Evolutionary conservation across 805 yeast species (phyloP), one percentile per base, ranked within the genome.

Genomic region (Candida corydali): DNA sequence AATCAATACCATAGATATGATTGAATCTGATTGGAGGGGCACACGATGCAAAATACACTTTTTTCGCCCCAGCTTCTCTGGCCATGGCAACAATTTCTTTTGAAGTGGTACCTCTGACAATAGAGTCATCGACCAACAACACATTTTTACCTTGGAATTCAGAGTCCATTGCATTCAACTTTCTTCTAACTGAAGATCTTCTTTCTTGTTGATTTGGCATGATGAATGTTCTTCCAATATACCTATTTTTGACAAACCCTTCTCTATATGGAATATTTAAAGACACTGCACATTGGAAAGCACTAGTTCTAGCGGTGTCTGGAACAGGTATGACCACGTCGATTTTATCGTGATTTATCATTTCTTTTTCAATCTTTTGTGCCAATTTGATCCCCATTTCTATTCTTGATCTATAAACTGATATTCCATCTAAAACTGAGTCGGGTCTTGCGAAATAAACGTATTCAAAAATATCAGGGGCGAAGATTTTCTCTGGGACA

Each of bases 391-490:
- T 80, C 51, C 98, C 98, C 98, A 93, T 93, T 45, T 79, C 87
- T 43, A 93, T 73, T 59, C 98, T 80, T 24, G 95, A 82, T 50
- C 89, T 80, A 63, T 93, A 93, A 15, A 93, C 98, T 12, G 95
- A 84, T 31, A 93, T 84, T n/a, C 98, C 98, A 60, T 93, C 98
- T 43, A 89, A 63, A 19, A 93, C 95, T 28, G 95, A 82, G 59
- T 93, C 98, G 0, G 98, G 97, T 57, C 98, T 80, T 12, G 98
- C 98, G 69, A 93, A 93, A 65, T 93, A 93, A 31, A 93, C 98
- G 58, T 89, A 93, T 64, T 93, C 98, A 52, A 93, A 93, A 44
- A 93, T 80, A 65, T 94, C 98, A 6, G 98, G 98, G 11, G 96
- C 81, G 62, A 88, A 89, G 2, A 82, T 64, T 55, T 73, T 70